Evolutionary conservation across 805 yeast species (phyloP), one percentile per base, ranked within the genome.

Genomic region (Sugiyamaella chiloensis): DNA sequence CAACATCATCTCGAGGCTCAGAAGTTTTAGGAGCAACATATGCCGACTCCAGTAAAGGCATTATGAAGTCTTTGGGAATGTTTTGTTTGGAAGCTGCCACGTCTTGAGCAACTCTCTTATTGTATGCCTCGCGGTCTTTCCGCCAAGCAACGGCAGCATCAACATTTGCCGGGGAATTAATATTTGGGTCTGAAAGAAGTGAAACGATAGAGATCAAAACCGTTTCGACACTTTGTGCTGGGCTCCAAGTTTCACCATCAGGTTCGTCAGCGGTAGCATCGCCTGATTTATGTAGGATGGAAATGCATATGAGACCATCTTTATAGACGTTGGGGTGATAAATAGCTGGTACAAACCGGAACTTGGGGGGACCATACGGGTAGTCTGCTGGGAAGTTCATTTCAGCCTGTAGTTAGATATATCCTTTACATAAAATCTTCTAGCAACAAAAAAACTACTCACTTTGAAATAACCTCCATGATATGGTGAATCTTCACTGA

Each of bases 321-420:
- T 87, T 78, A 69, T 91, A 91, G 47, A 91, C 95, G 65, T 91
- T 91, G 21, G 98, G 98, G 62, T 91, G 98, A 69, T 81, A 90
- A 57, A 91, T 87, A 36, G 96, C 84, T 11, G 97, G 96, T 5
- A 91, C 83, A 73, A 91, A 91, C 58, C 95, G 75, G 71, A 89
- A 91, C 30, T 85, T 80, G 36, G 98, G 99, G 24, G 99, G 99
- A 19, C 87, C 73, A 63, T 79, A 91, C 2, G 98, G 99, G 69
- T 83, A 91, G 66, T 89, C 96, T 19, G 73, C 68, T 4, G 98
- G 98, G 69, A 91, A 91, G 57, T 83, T 77, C 96, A 91, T 87
- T 64, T 87, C 95, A 19, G 96, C 96, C 64, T 65, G 34, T 5
- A 5, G 16, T 34, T 12, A 24, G 30, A 20, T 24, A 21, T 11